A percentile compares a stretch with the other conserved stretches of the same genome.
Conservation (phyloP, 202 grass and related monocot genomes). For the Elaeis oleifera region DNA sequence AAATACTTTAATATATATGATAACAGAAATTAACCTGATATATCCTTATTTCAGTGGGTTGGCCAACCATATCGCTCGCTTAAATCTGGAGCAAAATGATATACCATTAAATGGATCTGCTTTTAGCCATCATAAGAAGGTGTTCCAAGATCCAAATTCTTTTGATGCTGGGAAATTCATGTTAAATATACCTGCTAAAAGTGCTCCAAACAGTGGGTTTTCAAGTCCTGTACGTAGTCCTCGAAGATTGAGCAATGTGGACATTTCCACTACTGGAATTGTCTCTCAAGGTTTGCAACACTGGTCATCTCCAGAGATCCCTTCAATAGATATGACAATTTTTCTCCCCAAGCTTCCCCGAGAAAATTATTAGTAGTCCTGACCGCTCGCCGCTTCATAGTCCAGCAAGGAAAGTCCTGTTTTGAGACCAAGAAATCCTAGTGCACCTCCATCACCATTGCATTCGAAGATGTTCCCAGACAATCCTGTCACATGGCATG, state of each 20-base stretch:
- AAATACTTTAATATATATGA: no score
- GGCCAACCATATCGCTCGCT: slow-evolving; percentile 4
- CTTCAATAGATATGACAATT: slow-evolving; percentile 40
- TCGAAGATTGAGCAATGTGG: slow-evolving; percentile 40
- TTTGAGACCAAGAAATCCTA: slow-evolving; percentile 45
- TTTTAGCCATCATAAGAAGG: slow-evolving; percentile 38
- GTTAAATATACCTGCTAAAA: slow-evolving; percentile 69
- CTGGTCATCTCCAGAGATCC: slow-evolving; percentile 43
- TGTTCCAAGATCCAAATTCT: slow-evolving; percentile 41
- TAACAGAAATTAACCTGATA: not conserved
- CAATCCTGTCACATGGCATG: slow-evolving; percentile 31
- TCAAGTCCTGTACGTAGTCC: slow-evolving; percentile 68
- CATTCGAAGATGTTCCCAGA: slow-evolving; percentile 44
- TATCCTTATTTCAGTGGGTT: not conserved
- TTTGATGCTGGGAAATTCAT: slow-evolving; percentile 35
- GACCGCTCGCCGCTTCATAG: slow-evolving; percentile 51
- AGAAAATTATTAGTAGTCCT: slow-evolving; percentile 34
- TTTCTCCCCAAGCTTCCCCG: slow-evolving; percentile 44
- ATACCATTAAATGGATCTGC: slow-evolving; percentile 26
- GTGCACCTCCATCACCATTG: slow-evolving; percentile 59
- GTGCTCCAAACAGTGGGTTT: slow-evolving; percentile 62
- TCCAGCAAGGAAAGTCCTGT: slow-evolving; percentile 40
- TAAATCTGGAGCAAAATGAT: slow-evolving; percentile 21
- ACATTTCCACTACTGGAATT: slow-evolving; percentile 37
- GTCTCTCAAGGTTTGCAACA: slow-evolving; percentile 33